Evolutionary conservation across 441 rosid species (phyloP).

Genomic region (Corymbia calophylla): DNA sequence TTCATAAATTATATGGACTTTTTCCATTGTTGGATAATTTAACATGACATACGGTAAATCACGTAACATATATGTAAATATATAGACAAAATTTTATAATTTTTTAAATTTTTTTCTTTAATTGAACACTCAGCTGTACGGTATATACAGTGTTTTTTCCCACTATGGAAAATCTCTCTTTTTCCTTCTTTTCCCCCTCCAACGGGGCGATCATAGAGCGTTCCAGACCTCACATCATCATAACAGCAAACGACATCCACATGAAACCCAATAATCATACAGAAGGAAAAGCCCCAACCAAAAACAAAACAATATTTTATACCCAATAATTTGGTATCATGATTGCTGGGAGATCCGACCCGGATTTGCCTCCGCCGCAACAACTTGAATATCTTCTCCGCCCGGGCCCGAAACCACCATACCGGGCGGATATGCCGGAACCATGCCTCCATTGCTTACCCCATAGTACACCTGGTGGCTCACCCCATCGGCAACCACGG

Average conservation of each 20-base stretch:
- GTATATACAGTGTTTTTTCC: background rate
- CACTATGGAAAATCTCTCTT: background rate
- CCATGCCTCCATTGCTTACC: slow-evolving; percentile 35
- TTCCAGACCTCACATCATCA: background rate
- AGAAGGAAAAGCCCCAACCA: background rate
- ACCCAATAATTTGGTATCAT: background rate
- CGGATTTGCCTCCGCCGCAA: slow-evolving; percentile 26
- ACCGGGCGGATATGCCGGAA: slow-evolving; percentile 39
- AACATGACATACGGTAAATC: background rate
- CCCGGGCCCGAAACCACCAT: slow-evolving; percentile 28
- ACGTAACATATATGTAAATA: background rate
- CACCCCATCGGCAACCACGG: slow-evolving; percentile 40
- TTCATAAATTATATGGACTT: background rate
- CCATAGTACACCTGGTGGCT: slow-evolving; percentile 63
- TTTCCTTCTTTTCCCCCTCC: background rate
- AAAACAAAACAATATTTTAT: background rate
- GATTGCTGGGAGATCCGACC: slow-evolving; percentile 36
- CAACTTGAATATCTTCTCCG: slow-evolving; percentile 44
- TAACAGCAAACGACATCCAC: background rate
- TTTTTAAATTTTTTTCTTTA: background rate
- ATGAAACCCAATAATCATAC: background rate
- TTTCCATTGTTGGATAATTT: background rate
- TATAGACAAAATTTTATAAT: background rate
- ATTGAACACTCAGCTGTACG: background rate
- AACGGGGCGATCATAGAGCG: background rate